Percentiles rank a stretch among this genome's conserved stretches.
phyloP scores from a whole-genome alignment of 1,284 basidiomycete species.

The Marasmius fiardii region DNA sequence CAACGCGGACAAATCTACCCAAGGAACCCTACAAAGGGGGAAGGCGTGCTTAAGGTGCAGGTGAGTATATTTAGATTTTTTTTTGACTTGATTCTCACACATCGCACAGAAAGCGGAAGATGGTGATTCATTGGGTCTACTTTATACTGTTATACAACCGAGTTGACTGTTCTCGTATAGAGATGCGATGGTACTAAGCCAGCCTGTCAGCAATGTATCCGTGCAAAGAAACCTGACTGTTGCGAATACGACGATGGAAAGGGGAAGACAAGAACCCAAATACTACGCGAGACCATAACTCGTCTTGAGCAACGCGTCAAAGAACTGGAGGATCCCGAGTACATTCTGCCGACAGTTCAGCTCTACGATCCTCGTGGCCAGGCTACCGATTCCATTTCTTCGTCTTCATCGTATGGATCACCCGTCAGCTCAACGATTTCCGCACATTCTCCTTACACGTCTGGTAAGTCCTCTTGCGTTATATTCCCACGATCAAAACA shows the following conservation, averaged over 20 bases:
- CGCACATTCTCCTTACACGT: constrained; percentile 59
- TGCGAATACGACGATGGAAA: constrained; percentile 66
- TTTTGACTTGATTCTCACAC: constrained; percentile 6
- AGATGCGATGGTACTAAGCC: constrained; percentile 59
- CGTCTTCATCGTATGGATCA: constrained; percentile 61
- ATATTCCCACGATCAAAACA: constrained; percentile 8
- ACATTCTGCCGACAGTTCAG: constrained; percentile 47
- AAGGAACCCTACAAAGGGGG: constrained; percentile 47
- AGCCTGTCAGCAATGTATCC: constrained; percentile 56
- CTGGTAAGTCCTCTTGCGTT: constrained; percentile 37
- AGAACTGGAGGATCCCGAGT: constrained; percentile 60
- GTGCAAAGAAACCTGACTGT: constrained; percentile 54
- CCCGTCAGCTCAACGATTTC: constrained; percentile 56
- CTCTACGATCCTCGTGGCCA: constrained; percentile 49
- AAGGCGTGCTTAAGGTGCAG: constrained; percentile 70
- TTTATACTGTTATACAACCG: constrained; percentile 6
- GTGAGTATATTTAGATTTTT: constrained; percentile 28
- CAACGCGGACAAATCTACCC: constrained; percentile 27
- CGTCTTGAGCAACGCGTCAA: constrained; percentile 53
- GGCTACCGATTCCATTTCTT: constrained; percentile 49
- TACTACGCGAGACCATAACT: constrained; percentile 55
- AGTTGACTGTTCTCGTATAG: constrained; percentile 26
- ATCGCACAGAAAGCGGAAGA: constrained; percentile 61
- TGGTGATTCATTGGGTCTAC: constrained; percentile 43
- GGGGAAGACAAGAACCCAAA: constrained; percentile 60